Evolutionary conservation across 805 yeast genomes (phyloP).

Genomic region (Kodamaea hsintzibuensis): DNA sequence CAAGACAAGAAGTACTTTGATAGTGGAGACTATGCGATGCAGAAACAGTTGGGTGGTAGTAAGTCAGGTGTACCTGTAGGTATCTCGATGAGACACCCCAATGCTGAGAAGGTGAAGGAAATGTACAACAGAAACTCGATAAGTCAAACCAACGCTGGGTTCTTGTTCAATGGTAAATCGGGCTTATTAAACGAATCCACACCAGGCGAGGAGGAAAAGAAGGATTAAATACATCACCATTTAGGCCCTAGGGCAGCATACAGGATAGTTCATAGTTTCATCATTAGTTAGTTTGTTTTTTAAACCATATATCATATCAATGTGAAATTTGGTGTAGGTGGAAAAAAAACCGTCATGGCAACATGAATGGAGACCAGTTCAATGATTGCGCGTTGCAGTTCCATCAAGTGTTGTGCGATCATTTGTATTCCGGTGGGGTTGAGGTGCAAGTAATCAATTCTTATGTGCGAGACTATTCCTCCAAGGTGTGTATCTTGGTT

Average conservation of each 20-base stretch:
- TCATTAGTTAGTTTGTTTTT: neutral
- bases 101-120: conserved; percentile 59
- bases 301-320: neutral
- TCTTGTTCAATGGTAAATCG: conserved; percentile 50
- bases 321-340: conserved; percentile 1
- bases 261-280: neutral
- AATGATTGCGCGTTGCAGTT: conserved; percentile 14
- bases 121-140: conserved; percentile 58
- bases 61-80: conserved; percentile 33
- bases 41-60: conserved; percentile 41
- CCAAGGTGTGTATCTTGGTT: conserved; percentile 4
- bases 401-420: neutral
- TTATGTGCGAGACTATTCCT: conserved; percentile 3
- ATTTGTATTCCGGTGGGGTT: neutral
- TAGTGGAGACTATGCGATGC: conserved; percentile 92
- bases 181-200: conserved; percentile 55
- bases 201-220: conserved; percentile 20
- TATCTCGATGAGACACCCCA: conserved; percentile 48
- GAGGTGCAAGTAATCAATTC: conserved; percentile 11
- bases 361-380: conserved; percentile 11
- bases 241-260: neutral
- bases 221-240: neutral
- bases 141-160: conserved; percentile 47
- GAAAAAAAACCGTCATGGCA: conserved; percentile 4
- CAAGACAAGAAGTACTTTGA: conserved; percentile 92